Percentiles rank a stretch among this genome's conserved stretches.
phyloP scores from a whole-genome alignment of 306 rosid species.

The Casuarina glauca region DNA sequence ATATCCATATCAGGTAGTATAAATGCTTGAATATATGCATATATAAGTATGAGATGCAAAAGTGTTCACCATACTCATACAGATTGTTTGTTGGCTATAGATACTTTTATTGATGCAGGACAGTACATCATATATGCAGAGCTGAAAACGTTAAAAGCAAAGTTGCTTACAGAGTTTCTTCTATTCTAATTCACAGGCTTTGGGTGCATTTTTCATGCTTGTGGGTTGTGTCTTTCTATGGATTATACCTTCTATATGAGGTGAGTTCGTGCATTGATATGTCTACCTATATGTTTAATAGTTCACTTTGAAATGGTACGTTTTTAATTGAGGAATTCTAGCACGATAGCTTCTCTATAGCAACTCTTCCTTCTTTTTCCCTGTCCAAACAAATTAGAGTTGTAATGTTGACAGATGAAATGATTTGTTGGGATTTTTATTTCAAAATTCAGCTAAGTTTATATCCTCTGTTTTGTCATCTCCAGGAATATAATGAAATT shows the following conservation, averaged over 20 bases:
- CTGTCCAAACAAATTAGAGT: background rate
- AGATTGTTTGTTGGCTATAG: background rate
- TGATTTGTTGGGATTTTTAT: slow-evolving; percentile 13
- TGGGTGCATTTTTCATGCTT: slow-evolving; percentile 87
- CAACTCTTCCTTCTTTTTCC: background rate
- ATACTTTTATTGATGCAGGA: background rate
- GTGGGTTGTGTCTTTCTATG: slow-evolving; percentile 83
- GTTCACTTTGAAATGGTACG: background rate
- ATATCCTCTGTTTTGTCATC: slow-evolving; percentile 23
- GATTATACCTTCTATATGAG: slow-evolving; percentile 69
- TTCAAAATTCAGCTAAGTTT: slow-evolving; percentile 27
- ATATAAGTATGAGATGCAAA: background rate
- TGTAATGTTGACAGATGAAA: slow-evolving; percentile 4
- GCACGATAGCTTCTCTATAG: background rate
- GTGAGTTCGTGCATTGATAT: slow-evolving; percentile 43
- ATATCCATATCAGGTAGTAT: background rate
- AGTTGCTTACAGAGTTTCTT: slow-evolving; percentile 31
- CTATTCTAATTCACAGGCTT: slow-evolving; percentile 57
- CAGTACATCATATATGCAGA: background rate
- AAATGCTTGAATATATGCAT: background rate
- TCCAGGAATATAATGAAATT: slow-evolving; percentile 81
- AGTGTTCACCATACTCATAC: background rate
- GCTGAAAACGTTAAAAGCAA: background rate
- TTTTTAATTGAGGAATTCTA: background rate
- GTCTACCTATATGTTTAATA: slow-evolving; percentile 6